Evolutionary conservation across 371 early-diverging fungal genomes (phyloP).

Genomic region (Nematocida displodere): DNA sequence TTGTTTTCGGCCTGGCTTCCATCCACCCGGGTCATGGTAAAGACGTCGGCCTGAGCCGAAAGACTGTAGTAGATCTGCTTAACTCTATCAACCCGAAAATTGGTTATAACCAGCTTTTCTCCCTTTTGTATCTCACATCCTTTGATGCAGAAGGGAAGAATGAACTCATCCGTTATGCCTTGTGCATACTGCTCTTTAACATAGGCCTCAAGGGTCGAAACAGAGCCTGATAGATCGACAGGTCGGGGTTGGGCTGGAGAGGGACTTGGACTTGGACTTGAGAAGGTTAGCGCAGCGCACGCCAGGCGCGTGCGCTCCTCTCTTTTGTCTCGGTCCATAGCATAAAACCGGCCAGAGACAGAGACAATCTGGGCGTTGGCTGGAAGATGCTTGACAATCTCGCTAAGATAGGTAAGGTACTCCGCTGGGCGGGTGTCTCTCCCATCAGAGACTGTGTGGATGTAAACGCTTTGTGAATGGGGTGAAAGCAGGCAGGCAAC

Average conservation of each 20-base stretch:
- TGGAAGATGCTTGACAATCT: background rate
- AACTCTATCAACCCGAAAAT: slow-evolving; percentile 95
- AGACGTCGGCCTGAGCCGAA: slow-evolving; percentile 68
- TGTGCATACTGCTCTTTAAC: slow-evolving; percentile 17
- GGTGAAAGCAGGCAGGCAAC: slow-evolving; percentile 76
- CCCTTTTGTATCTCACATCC: slow-evolving; percentile 70
- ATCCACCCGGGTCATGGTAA: slow-evolving; percentile 91
- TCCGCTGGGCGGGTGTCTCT: slow-evolving; percentile 90
- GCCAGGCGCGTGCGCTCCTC: slow-evolving; percentile 90
- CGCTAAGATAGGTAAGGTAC: slow-evolving; percentile 49
- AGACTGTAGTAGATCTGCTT: slow-evolving; percentile 73
- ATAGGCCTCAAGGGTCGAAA: background rate
- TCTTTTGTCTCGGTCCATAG: slow-evolving; percentile 99
- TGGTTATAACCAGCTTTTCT: slow-evolving; percentile 80
- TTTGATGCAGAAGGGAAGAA: slow-evolving; percentile 52
- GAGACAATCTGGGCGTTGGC: slow-evolving; percentile 79
- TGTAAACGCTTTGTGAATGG: slow-evolving; percentile 75
- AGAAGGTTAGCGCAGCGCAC: slow-evolving; percentile 66
- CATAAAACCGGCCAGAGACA: slow-evolving; percentile 90
- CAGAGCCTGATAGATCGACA: background rate
- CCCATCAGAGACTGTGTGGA: slow-evolving; percentile 96
- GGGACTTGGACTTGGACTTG: background rate
- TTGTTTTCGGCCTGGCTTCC: slow-evolving; percentile 82
- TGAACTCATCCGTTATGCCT: slow-evolving; percentile 59
- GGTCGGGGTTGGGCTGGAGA: slow-evolving; percentile 70